Base-by-base conservation (phyloP, 257 asterid genomes). In the Prunella vulgaris region DNA sequence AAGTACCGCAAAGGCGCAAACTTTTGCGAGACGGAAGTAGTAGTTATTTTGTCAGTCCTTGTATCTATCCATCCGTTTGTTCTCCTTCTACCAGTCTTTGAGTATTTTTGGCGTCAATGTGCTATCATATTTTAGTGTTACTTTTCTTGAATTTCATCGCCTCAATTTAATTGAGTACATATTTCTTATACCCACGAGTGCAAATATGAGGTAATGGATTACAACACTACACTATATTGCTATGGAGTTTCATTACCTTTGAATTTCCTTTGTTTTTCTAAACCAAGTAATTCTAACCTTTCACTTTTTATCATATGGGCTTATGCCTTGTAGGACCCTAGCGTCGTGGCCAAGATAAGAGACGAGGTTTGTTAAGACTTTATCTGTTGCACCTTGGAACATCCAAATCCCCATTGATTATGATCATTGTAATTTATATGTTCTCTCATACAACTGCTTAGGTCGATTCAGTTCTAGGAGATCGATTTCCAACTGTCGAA, bases 391-490 rank as follows among this genome's bases (percentile, higher is more conserved):
- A 69, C 32, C 32, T 40, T 60, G 21, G 49, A 27, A 5, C 57
- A 44, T 68, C 30, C 44, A 38, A 27, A 33, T 20, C 24, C 15
- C 61, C 60, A 32, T 69, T 77, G 60, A 60, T 20, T 52, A 12
- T 64, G 66, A 66, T 35, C 64, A 66, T 44, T 38, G 27, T 68
- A 33, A 54, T 70, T 44, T 32, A 40, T 74, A 30, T 71, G 58
- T 51, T 72, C 32, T 79, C 35, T 69, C 37, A 60, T 51, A 63
- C 73, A 76, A 52, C 70, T 71, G 62, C 74, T 28, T 72, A 90
- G 99, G 97, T 89, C 13, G 97, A 93, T 76, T 81, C 92, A 59
- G 90, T 93, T 76, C 83, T 93, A 58, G 99, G 99, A 5, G 96
- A 93, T 82, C 84, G 99, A 60, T 83, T 86, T 66, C 99, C 99